phyloP scores from a whole-genome alignment of 441 rosid species.

The Viola pubescens region DNA sequence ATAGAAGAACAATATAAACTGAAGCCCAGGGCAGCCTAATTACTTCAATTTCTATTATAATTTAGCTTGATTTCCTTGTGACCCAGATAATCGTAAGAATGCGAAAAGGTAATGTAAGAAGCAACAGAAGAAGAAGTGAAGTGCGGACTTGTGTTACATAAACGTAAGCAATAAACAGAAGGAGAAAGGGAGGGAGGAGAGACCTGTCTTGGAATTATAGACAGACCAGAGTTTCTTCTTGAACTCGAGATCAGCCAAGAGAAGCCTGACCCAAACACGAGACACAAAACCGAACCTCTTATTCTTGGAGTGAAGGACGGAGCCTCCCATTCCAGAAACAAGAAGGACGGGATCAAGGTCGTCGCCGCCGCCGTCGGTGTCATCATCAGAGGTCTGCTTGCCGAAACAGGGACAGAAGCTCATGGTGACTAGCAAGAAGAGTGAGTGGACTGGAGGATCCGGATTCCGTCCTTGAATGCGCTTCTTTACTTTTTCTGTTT shows the following conservation, averaged over 20 bases:
- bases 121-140: background rate
- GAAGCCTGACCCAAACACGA: constrained; percentile 82
- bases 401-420: constrained; percentile 51
- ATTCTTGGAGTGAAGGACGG: constrained; percentile 61
- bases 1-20: too few relatives aligned
- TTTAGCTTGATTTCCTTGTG: too few relatives aligned
- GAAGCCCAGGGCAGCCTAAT: too few relatives aligned
- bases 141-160: background rate
- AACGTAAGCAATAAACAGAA: background rate
- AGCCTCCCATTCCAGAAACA: constrained; percentile 75
- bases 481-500: too few relatives aligned
- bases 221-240: constrained; percentile 70
- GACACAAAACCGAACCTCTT: constrained; percentile 42
- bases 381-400: constrained; percentile 12
- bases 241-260: constrained; percentile 73
- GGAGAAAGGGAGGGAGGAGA: constrained; percentile 4
- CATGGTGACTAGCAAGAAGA: constrained; percentile 21
- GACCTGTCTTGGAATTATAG: constrained; percentile 70
- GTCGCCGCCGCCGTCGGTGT: constrained; percentile 12
- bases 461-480: too few relatives aligned
- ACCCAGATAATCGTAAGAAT: too few relatives aligned
- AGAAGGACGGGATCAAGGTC: constrained; percentile 61
- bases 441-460: too few relatives aligned
- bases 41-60: too few relatives aligned
- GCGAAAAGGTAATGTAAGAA: background rate